Conservation (phyloP, 75 land plant species). For the Sequoiadendron giganteum region DNA sequence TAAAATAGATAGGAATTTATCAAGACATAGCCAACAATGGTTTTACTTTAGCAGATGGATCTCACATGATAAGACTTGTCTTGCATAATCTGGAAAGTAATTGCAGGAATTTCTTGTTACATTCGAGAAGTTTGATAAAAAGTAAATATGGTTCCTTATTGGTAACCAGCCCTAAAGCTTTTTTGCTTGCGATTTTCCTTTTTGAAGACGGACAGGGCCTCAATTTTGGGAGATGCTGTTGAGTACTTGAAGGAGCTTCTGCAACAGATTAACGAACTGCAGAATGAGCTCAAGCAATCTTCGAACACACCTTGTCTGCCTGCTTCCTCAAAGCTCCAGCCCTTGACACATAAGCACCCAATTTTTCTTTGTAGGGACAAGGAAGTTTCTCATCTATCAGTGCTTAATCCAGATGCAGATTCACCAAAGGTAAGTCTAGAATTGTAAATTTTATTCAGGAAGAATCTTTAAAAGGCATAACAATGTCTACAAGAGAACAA, state of each 20-base stretch:
- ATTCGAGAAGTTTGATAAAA: background rate
- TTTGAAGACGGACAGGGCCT: slow-evolving; percentile 23
- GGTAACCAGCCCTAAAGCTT: background rate
- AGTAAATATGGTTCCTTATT: background rate
- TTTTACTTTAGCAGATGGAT: background rate
- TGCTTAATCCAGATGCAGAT: slow-evolving; percentile 22
- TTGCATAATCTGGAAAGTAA: background rate
- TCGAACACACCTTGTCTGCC: background rate
- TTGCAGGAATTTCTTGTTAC: background rate
- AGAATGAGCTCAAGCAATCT: slow-evolving; percentile 1
- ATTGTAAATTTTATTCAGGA: slow-evolving; percentile 6
- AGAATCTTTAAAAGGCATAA: slow-evolving; percentile 12
- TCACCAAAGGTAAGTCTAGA: slow-evolving; percentile 23
- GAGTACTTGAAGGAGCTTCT: slow-evolving; percentile 29
- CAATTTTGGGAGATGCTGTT: slow-evolving; percentile 29
- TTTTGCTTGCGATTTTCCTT: background rate
- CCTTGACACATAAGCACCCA: background rate
- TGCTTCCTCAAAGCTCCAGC: background rate
- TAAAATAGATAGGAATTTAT: too few relatives aligned
- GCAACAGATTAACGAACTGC: slow-evolving; percentile 5
- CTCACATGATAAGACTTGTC: background rate
- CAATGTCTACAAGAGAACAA: background rate
- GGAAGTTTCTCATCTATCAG: slow-evolving; percentile 20
- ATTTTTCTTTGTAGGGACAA: background rate
- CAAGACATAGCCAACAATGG: background rate